A percentile compares a stretch with the other conserved stretches of the same genome.
Conservation (phyloP, 2,329 filamentous ascomycete genomes). For the Pestalotiopsis sp. region DNA sequence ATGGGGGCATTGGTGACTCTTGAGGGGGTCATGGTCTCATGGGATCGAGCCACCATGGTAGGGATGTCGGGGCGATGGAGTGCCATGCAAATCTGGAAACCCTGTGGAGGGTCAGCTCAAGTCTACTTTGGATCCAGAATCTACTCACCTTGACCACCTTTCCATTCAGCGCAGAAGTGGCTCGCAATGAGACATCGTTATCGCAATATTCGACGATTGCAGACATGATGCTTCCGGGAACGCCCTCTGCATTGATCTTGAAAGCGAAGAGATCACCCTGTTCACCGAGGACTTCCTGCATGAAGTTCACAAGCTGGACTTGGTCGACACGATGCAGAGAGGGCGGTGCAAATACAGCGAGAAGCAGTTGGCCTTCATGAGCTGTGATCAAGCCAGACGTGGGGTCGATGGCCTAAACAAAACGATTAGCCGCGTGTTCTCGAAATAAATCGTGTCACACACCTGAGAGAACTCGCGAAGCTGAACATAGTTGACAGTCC, state of each 20-base stretch:
- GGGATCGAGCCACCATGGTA: slow-evolving; percentile 18
- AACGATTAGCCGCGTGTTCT: slow-evolving; percentile 10
- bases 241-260: slow-evolving; percentile 38
- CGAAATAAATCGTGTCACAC: slow-evolving; percentile 4
- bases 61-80: slow-evolving; percentile 31
- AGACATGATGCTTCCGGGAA: slow-evolving; percentile 44
- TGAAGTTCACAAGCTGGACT: slow-evolving; percentile 36
- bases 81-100: slow-evolving; percentile 28
- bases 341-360: slow-evolving; percentile 44
- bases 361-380: slow-evolving; percentile 57
- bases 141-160: slow-evolving; percentile 36
- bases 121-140: slow-evolving; percentile 2
- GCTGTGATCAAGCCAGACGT: slow-evolving; percentile 34
- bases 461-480: slow-evolving; percentile 47
- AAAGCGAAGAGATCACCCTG: slow-evolving; percentile 58
- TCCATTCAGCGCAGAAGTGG: slow-evolving; percentile 42
- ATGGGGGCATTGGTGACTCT: slow-evolving; percentile 19
- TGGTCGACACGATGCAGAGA: slow-evolving; percentile 18
- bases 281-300: slow-evolving; percentile 42
- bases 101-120: slow-evolving; percentile 16
- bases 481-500: slow-evolving; percentile 47
- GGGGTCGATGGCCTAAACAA: slow-evolving; percentile 28
- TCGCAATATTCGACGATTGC: slow-evolving; percentile 58
- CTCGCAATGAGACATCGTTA: slow-evolving; percentile 41
- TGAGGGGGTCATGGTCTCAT: slow-evolving; percentile 20